Conservation (phyloP, 345 rosid species). For the Boechera retrofracta region DNA sequence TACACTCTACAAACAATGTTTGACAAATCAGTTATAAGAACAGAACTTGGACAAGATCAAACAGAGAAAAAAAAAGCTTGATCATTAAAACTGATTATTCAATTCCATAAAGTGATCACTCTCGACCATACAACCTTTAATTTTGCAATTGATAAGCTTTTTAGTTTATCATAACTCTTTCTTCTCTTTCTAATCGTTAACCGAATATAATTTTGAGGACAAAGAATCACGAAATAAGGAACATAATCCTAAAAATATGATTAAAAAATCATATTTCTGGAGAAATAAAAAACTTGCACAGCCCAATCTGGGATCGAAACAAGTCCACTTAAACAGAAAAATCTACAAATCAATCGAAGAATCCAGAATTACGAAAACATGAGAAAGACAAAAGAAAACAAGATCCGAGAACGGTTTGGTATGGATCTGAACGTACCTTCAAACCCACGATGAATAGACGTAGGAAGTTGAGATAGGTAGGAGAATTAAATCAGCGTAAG, state of each 20-base stretch:
- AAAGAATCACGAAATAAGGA: neutral
- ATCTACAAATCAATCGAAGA: neutral
- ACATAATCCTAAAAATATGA: too few relatives aligned
- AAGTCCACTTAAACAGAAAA: neutral
- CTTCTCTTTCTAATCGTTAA: slow-evolving; percentile 6
- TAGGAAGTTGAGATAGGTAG: neutral
- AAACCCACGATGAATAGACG: slow-evolving; percentile 43
- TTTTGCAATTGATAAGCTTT: slow-evolving; percentile 3
- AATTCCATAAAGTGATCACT: slow-evolving; percentile 14
- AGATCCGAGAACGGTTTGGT: slow-evolving; percentile 22
- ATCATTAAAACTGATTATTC: neutral
- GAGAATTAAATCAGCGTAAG: slow-evolving; percentile 18
- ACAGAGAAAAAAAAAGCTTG: neutral
- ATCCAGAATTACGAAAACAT: neutral
- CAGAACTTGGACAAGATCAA: slow-evolving; percentile 14
- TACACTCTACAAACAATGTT: neutral
- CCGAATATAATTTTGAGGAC: neutral
- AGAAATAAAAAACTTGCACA: too few relatives aligned
- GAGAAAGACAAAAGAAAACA: neutral
- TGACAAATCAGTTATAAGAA: neutral
- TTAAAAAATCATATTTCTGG: too few relatives aligned
- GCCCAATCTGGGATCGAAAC: neutral
- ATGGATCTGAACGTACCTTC: slow-evolving; percentile 38
- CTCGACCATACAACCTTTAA: neutral
- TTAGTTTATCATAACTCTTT: neutral